A percentile compares a stretch with the other conserved stretches of the same genome.
Conservation (phyloP, 1,284 basidiomycete genomes). For the Meira miltonrushii region DNA sequence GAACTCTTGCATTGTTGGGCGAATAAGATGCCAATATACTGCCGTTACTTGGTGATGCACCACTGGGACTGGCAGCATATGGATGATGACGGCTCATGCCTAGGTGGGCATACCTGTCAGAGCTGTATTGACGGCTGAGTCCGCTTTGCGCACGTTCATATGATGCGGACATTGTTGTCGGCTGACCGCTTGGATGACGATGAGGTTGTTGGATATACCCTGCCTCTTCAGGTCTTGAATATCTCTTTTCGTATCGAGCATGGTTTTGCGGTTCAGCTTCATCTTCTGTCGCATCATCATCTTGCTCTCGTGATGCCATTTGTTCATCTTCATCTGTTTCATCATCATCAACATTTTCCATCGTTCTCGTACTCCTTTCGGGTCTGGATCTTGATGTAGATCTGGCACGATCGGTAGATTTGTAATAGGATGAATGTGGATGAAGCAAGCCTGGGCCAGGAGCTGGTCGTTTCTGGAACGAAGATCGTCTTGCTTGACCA, state of each 20-base stretch:
- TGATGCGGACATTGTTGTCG: constrained; percentile 13
- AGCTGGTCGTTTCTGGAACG: constrained; percentile 7
- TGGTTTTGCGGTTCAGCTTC: neutral
- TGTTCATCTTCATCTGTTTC: constrained; percentile 48
- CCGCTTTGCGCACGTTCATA: constrained; percentile 10
- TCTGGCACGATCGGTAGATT: neutral
- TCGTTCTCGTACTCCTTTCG: neutral
- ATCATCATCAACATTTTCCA: constrained; percentile 33
- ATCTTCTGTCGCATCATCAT: constrained; percentile 13
- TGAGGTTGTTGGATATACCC: neutral
- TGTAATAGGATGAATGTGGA: neutral
- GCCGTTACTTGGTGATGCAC: constrained; percentile 29
- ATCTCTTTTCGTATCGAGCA: neutral
- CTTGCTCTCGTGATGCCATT: constrained; percentile 30
- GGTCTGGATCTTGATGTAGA: constrained; percentile 9
- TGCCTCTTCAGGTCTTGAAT: constrained; percentile 23
- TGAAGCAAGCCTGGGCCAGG: neutral
- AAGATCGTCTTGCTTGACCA: constrained; percentile 1
- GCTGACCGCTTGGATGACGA: constrained; percentile 4
- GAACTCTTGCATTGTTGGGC: constrained; percentile 25
- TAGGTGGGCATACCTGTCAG: constrained; percentile 25
- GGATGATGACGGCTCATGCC: constrained; percentile 32
- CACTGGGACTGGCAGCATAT: constrained; percentile 31
- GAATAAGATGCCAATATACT: constrained; percentile 24
- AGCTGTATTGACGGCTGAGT: constrained; percentile 29